Evolutionary conservation across 371 early-diverging fungal species (phyloP).

Genomic region (Polyrhizophydium stewartii): DNA sequence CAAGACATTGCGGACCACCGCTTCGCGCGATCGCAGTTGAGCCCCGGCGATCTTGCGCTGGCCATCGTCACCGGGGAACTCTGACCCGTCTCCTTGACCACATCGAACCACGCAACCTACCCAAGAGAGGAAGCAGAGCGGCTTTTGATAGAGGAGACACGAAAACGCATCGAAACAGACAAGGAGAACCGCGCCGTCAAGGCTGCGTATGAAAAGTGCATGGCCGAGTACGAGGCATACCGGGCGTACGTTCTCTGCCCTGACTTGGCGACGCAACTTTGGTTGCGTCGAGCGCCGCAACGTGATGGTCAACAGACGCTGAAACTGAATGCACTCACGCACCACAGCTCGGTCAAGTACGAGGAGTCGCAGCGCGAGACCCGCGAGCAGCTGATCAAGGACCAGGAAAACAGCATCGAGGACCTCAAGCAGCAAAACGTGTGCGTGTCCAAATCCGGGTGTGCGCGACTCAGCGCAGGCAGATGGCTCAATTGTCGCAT

Average conservation of each 20-base stretch:
- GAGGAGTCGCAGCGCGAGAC: not conserved
- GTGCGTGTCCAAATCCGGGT: constrained; percentile 9
- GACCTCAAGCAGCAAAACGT: constrained; percentile 10
- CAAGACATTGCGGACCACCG: constrained; percentile 12
- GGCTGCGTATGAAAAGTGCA: constrained; percentile 9
- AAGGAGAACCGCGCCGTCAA: constrained; percentile 8
- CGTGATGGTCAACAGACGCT: too few relatives aligned
- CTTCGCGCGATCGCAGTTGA: constrained; percentile 14
- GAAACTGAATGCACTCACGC: not conserved
- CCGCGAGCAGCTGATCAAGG: constrained; percentile 17
- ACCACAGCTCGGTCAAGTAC: not conserved
- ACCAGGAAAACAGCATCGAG: constrained; percentile 11
- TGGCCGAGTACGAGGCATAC: constrained; percentile 12
- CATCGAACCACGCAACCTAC: not conserved
- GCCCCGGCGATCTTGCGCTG: not conserved
- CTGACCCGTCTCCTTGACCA: not conserved
- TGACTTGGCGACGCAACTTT: not conserved
- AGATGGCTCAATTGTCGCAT: too few relatives aligned
- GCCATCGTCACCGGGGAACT: too few relatives aligned
- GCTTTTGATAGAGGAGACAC: constrained; percentile 31
- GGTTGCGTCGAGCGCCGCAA: too few relatives aligned
- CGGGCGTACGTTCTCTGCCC: constrained; percentile 7
- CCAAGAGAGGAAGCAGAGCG: constrained; percentile 33
- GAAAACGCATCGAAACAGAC: constrained; percentile 23
- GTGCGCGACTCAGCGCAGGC: too few relatives aligned